Conservation (phyloP, 805 yeast species). For the Myxozyma melibiosi region DNA sequence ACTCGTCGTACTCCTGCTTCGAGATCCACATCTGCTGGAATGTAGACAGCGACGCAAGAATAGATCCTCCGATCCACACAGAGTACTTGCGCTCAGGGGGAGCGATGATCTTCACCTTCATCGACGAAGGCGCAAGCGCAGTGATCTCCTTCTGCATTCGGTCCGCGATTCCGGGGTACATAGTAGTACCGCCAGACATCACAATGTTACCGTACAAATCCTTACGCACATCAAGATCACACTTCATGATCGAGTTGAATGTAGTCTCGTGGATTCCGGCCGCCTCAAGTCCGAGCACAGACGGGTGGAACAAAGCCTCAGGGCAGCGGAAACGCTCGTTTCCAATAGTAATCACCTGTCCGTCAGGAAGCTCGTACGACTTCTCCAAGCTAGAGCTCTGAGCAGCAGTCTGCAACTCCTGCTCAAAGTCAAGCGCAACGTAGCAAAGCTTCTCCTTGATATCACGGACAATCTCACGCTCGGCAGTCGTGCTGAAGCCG, state of each 20-base stretch:
- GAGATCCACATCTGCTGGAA: constrained; percentile 99
- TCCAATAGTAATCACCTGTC: constrained; percentile 99
- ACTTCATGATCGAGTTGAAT: constrained; percentile 93
- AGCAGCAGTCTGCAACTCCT: constrained; percentile 98
- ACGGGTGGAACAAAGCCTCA: constrained; percentile 99
- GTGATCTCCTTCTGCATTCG: constrained; percentile 99
- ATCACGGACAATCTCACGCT: constrained; percentile 97
- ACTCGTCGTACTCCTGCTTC: constrained; percentile 99
- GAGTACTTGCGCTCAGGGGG: constrained; percentile 95
- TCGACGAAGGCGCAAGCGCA: constrained; percentile 98
- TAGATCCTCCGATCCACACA: constrained; percentile 99
- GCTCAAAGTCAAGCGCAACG: constrained; percentile 98
- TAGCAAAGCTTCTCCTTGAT: constrained; percentile 98
- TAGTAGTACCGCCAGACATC: constrained; percentile 99
- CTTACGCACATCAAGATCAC: constrained; percentile 98
- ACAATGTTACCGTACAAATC: constrained; percentile 99
- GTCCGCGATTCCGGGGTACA: constrained; percentile 99
- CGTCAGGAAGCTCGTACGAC: constrained; percentile 99
- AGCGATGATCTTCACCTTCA: constrained; percentile 99
- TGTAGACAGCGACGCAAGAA: constrained; percentile 96
- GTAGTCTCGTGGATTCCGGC: constrained; percentile 99
- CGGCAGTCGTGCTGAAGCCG: constrained; percentile 98
- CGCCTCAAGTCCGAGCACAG: constrained; percentile 86
- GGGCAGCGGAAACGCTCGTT: constrained; percentile 99
- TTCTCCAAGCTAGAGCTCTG: constrained; percentile 98